phyloP scores from a whole-genome alignment of 139 green algal species.

The Raphidocelis subcapitata region DNA sequence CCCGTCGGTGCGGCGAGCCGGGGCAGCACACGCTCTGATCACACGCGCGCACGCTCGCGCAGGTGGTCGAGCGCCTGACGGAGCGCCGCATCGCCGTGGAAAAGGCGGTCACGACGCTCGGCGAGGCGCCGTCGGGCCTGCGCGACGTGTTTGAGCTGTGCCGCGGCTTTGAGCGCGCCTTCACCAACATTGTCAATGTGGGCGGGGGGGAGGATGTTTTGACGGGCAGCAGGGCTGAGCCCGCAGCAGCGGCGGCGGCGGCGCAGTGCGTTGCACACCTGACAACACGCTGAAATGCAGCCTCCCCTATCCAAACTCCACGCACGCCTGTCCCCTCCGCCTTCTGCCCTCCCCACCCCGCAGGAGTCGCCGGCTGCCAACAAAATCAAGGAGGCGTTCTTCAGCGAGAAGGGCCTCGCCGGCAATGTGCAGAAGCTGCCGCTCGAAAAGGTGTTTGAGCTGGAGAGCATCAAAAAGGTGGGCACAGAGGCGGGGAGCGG shows the following conservation, averaged over 20 bases:
- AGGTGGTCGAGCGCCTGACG: constrained; percentile 67
- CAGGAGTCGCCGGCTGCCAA: constrained; percentile 72
- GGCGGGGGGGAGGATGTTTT: too few relatives aligned
- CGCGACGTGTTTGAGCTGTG: constrained; percentile 89
- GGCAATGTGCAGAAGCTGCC: constrained; percentile 64
- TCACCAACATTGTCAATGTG: constrained; percentile 72
- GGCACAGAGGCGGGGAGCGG: not conserved
- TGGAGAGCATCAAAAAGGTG: constrained; percentile 76
- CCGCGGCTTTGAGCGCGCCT: constrained; percentile 84
- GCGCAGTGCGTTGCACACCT: too few relatives aligned
- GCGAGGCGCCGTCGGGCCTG: constrained; percentile 60
- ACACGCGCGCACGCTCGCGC: not conserved
- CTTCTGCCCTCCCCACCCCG: not conserved
- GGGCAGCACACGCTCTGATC: not conserved
- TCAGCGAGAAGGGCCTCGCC: constrained; percentile 53
- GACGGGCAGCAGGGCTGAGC: not conserved
- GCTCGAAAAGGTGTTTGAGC: constrained; percentile 81
- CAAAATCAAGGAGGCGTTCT: constrained; percentile 76
- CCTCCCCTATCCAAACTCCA: too few relatives aligned
- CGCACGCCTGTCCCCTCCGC: too few relatives aligned
- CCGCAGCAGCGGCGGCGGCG: too few relatives aligned
- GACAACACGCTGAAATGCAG: too few relatives aligned
- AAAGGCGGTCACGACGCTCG: constrained; percentile 74
- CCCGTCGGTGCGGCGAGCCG: too few relatives aligned
- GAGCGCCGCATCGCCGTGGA: constrained; percentile 65